Percentiles rank a stretch among this genome's conserved stretches.
Conservation (phyloP, 2,329 filamentous ascomycete genomes). For the Penicillium verrucosum region DNA sequence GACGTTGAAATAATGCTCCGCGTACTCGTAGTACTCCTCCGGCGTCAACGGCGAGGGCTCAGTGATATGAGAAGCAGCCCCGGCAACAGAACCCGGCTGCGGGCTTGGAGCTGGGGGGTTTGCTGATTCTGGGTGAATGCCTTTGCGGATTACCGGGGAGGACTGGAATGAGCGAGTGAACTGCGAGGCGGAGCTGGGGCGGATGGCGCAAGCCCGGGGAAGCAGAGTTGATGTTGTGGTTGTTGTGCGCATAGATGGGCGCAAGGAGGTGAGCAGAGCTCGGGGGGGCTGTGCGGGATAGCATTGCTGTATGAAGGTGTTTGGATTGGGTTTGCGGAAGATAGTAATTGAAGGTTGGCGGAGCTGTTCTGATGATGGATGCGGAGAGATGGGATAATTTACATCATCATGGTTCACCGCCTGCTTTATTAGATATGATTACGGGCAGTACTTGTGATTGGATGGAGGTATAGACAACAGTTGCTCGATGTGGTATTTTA, state of each 20-base stretch:
- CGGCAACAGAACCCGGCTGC: slow-evolving; percentile 40
- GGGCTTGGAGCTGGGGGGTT: slow-evolving; percentile 49
- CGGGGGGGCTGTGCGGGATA: slow-evolving; percentile 43
- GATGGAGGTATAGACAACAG: neutral
- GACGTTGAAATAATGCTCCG: slow-evolving; percentile 69
- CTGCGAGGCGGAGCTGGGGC: slow-evolving; percentile 8
- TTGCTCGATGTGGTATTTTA: neutral
- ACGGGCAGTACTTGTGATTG: slow-evolving; percentile 1
- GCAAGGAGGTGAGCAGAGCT: slow-evolving; percentile 32
- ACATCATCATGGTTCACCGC: slow-evolving; percentile 11
- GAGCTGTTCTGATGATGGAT: slow-evolving; percentile 8
- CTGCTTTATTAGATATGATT: neutral
- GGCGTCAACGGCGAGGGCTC: slow-evolving; percentile 65
- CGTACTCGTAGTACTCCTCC: slow-evolving; percentile 70
- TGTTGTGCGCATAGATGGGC: slow-evolving; percentile 22
- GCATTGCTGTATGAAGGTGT: slow-evolving; percentile 26
- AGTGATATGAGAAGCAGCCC: slow-evolving; percentile 41
- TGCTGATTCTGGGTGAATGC: slow-evolving; percentile 59
- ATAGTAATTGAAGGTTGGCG: neutral
- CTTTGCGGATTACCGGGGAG: slow-evolving; percentile 41
- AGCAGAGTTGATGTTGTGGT: slow-evolving; percentile 13
- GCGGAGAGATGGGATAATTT: slow-evolving; percentile 9
- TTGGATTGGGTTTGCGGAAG: neutral
- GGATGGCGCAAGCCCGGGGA: slow-evolving; percentile 13
- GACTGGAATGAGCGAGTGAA: slow-evolving; percentile 34